Evolutionary conservation across 257 asterid species (phyloP).

Genomic region (Scutellaria galericulata): DNA sequence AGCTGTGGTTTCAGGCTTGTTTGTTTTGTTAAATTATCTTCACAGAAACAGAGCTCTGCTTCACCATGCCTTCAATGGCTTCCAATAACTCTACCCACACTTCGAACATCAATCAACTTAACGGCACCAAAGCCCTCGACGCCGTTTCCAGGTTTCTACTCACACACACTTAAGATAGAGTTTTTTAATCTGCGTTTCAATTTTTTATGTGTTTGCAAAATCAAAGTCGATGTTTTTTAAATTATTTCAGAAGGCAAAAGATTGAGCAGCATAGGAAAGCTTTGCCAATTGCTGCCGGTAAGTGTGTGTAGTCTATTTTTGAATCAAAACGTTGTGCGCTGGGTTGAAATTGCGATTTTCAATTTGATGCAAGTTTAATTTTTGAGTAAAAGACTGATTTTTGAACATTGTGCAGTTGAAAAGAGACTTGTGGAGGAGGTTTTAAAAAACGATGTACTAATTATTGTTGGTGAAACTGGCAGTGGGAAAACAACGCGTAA

Average conservation of each 20-base stretch:
- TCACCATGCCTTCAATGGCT: conserved; percentile 74
- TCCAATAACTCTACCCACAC: conserved; percentile 42
- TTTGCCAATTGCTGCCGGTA: conserved; percentile 87
- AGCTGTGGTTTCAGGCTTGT: no score
- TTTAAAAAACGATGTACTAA: conserved; percentile 68
- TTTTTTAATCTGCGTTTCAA: neutral
- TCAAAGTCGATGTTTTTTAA: neutral
- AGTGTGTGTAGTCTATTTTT: neutral
- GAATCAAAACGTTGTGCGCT: neutral
- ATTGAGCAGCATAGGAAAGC: conserved; percentile 71
- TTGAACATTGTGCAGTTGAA: conserved; percentile 56
- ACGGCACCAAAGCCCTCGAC: conserved; percentile 44
- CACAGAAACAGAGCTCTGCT: conserved; percentile 13
- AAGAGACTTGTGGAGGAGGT: conserved; percentile 87
- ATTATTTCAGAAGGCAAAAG: conserved; percentile 56
- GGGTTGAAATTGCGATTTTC: conserved; percentile 1
- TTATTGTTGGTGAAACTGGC: conserved; percentile 97
- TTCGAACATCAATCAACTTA: conserved; percentile 39
- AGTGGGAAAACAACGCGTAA: conserved; percentile 99
- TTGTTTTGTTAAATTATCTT: no score
- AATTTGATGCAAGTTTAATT: neutral
- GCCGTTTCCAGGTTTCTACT: conserved; percentile 48
- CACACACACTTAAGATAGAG: neutral
- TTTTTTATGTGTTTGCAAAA: neutral
- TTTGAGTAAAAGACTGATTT: conserved; percentile 22